Evolutionary conservation across 306 rosid genomes (phyloP), one percentile per base, ranked within the genome.

Genomic region (Herpetospermum pedunculosum): DNA sequence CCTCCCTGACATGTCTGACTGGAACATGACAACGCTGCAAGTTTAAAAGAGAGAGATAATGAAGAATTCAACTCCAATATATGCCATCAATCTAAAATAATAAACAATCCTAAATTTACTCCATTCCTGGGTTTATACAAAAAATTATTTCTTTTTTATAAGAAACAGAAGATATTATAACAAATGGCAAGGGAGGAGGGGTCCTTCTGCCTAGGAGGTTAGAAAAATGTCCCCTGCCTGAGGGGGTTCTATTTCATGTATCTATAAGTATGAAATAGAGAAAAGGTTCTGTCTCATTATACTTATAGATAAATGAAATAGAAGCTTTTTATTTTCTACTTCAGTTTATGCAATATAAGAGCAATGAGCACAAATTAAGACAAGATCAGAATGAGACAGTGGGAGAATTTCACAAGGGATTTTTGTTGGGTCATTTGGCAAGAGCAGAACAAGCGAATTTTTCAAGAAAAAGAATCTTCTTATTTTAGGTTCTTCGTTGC

Each of bases 1-100:
- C 82, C 44, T 94, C 83, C 97, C 98, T 16, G 97, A 83, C 97
- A 94, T 91, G 87, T 94, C 98, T 52, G 96, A 86, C 90, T 89
- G 79, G 84, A 91, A 87, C 92, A 94, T 88, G 59, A 83, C 77
- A 48, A 94, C 92, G 77, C 98, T 94, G 97, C 84, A 81, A 73
- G 43, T 70, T 63, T 74, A 82, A 70, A 74, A 68, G 80, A 80
- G 75, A 77, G 64, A 70, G 70, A 72, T 71, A 84, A 41, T 57
- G 62, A 57, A 77, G 47, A 46, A 23, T 37, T 58, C 8, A 47
- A 25, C 82, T 80, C 74, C 70, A 62, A 44, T 69, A 75, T 63
- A 57, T 76, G 34, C 40, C 37, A 37, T 38, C 55, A 52, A 6
- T 34, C 34, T 53, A 23, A 44, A 75, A 81, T 80, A 30, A 54